A percentile compares a stretch with the other conserved stretches of the same genome.
phyloP scores from a whole-genome alignment of 306 rosid species.

The Prunus salicina region DNA sequence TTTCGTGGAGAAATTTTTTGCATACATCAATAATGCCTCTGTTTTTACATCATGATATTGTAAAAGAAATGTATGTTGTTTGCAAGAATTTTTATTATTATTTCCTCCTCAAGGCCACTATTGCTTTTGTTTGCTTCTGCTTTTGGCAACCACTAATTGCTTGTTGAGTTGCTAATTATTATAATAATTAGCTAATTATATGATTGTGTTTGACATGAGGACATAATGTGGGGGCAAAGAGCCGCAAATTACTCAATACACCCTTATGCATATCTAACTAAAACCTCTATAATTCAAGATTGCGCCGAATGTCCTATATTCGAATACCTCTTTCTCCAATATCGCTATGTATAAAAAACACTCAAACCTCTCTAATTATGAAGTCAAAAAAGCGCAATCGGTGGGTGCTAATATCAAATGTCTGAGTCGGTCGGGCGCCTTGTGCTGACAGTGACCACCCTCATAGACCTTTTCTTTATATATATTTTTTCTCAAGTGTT shows the following conservation, averaged over 20 bases:
- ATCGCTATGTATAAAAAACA: too few relatives aligned
- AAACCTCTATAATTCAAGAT: too few relatives aligned
- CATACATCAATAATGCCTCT: neutral
- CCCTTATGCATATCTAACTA: too few relatives aligned
- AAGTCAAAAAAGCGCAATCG: neutral
- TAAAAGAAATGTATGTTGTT: too few relatives aligned
- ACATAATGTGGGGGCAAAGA: neutral
- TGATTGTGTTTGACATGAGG: neutral
- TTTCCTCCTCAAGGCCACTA: neutral
- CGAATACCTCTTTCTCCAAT: too few relatives aligned
- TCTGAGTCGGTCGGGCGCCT: neutral
- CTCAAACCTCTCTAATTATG: neutral
- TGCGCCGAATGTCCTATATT: too few relatives aligned
- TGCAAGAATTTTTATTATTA: too few relatives aligned
- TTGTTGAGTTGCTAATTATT: slow-evolving; percentile 12
- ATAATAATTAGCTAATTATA: neutral
- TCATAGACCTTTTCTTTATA: neutral
- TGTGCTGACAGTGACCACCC: neutral
- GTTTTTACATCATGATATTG: too few relatives aligned
- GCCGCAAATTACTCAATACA: too few relatives aligned
- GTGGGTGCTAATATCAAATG: neutral
- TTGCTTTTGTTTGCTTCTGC: neutral
- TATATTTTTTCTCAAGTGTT: neutral
- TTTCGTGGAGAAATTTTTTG: neutral
- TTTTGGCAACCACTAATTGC: slow-evolving; percentile 25